Evolutionary conservation across 306 rosid genomes (phyloP).

Genomic region (Ceratonia siliqua): DNA sequence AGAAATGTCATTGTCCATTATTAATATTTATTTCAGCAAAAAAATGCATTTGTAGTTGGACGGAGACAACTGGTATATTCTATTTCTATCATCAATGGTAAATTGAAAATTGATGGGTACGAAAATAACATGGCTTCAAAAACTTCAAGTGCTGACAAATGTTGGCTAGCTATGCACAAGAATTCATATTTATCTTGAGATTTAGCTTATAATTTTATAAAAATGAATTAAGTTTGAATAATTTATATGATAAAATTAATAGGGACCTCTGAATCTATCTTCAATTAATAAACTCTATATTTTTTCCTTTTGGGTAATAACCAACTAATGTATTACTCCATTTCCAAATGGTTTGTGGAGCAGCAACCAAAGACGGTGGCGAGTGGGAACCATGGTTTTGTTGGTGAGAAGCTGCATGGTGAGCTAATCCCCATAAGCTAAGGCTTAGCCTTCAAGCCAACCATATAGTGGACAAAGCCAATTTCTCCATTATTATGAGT

Average conservation of each 20-base stretch:
- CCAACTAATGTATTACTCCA: neutral
- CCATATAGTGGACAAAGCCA: slow-evolving; percentile 41
- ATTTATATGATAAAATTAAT: too few species aligned
- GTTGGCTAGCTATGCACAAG: neutral
- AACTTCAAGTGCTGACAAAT: neutral
- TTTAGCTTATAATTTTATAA: too few species aligned
- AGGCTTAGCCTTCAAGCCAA: slow-evolving; percentile 21
- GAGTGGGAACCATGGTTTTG: slow-evolving; percentile 39
- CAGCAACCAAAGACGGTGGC: slow-evolving; percentile 23
- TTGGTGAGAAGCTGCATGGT: slow-evolving; percentile 27
- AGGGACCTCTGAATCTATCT: too few species aligned
- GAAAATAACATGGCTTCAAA: neutral
- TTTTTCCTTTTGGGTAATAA: too few species aligned
- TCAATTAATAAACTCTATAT: too few species aligned
- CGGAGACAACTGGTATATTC: slow-evolving; percentile 1
- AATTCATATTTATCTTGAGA: neutral
- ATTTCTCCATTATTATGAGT: slow-evolving; percentile 30
- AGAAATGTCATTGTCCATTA: slow-evolving; percentile 25
- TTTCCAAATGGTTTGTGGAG: slow-evolving; percentile 22
- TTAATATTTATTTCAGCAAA: neutral
- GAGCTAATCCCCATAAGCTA: neutral
- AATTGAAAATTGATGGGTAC: neutral
- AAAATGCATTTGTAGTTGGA: neutral
- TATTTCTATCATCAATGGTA: neutral
- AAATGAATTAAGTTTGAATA: too few species aligned